A percentile compares a stretch with the other conserved stretches of the same genome.
Conservation (phyloP, 305 asterid genomes). For the Fraxinus paxiana region DNA sequence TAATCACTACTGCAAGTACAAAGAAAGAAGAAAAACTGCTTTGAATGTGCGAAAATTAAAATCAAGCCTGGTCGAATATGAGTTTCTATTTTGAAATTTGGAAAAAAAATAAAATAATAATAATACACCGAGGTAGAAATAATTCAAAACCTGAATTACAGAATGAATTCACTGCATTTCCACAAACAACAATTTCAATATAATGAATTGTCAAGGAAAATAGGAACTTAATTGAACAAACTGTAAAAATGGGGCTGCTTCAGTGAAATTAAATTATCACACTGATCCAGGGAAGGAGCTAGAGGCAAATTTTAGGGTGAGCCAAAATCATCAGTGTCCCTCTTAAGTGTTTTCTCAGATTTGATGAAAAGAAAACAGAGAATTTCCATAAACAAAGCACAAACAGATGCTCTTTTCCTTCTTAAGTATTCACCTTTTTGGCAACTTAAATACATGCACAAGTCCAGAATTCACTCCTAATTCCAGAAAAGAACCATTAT, state of each 20-base stretch:
- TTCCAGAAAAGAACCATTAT: neutral
- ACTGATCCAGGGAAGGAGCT: neutral
- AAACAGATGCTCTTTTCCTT: neutral
- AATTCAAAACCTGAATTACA: neutral
- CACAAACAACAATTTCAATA: neutral
- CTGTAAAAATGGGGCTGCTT: neutral
- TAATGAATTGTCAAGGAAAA: neutral
- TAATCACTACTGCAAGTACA: constrained; percentile 1
- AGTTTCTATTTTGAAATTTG: neutral
- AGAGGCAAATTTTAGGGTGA: neutral
- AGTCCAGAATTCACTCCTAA: neutral
- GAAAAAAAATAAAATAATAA: neutral
- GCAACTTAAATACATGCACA: neutral
- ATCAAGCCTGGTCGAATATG: neutral
- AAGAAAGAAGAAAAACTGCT: neutral
- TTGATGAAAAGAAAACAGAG: neutral
- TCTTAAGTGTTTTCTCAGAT: neutral
- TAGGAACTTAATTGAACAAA: neutral
- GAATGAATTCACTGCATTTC: neutral
- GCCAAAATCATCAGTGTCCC: neutral
- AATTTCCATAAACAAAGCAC: neutral
- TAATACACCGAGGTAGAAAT: neutral
- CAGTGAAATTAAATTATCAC: neutral
- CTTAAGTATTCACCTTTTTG: neutral
- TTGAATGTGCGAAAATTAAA: neutral